Percentiles rank a stretch among this genome's conserved stretches.
These are phyloP conservation scores for Priceomyces medius DNA, from an alignment of 805 yeast species.

Conservation along the genomic window DNA sequence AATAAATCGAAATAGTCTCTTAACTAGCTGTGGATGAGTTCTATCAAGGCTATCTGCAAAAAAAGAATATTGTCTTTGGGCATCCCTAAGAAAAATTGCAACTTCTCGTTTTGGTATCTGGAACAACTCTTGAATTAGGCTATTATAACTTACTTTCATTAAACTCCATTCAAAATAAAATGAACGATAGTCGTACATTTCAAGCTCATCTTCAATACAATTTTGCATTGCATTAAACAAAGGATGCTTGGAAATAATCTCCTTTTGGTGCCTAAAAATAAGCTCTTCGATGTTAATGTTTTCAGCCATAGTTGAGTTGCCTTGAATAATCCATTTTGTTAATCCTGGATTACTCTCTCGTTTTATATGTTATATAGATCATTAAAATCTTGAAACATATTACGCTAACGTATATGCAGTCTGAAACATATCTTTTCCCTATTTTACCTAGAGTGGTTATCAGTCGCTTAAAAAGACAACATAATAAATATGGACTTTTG, in stretches of 20 bases:
- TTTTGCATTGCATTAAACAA: not conserved
- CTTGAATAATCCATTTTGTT: no score
- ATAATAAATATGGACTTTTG: no score
- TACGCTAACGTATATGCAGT: no score
- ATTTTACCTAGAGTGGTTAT: no score
- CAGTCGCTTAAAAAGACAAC: no score
- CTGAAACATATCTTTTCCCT: no score
- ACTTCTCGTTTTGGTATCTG: not conserved
- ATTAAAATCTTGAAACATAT: no score
- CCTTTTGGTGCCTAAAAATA: no score
- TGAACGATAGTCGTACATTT: slow-evolving; percentile 1
- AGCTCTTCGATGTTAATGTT: no score
- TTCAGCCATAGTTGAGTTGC: no score
- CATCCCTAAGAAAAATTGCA: not conserved
- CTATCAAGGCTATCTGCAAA: not conserved
- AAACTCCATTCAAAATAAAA: not conserved
- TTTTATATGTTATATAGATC: no score
- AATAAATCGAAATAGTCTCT: not conserved
- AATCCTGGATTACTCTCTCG: no score
- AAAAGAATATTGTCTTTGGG: not conserved
- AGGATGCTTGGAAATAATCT: not conserved
- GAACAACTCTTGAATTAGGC: slow-evolving; percentile 2
- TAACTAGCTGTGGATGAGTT: not conserved
- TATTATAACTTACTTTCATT: not conserved
- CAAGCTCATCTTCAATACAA: slow-evolving; percentile 1